Percentiles rank a stretch among this genome's conserved stretches.
These are phyloP conservation scores for Starmerella lactis-condensi DNA, from an alignment of 805 yeast genomes.

Conservation along the genomic window DNA sequence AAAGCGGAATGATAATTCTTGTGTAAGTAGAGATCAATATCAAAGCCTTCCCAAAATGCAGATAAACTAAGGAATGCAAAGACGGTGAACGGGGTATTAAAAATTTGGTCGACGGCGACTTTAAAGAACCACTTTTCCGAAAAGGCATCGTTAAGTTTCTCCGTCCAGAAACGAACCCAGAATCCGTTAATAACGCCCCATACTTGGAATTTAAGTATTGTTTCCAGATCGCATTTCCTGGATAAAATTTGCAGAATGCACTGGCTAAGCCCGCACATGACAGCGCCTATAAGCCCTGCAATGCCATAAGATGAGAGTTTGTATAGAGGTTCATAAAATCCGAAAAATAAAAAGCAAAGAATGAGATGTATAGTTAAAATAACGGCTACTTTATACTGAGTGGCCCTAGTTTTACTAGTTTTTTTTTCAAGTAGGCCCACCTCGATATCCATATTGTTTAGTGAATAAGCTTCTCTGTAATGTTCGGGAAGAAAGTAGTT, in stretches of 20 bases:
- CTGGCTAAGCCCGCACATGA: slow-evolving; percentile 22
- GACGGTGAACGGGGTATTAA: slow-evolving; percentile 22
- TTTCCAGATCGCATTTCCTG: slow-evolving; percentile 11
- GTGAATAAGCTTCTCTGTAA: no score
- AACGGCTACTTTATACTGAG: slow-evolving; percentile 6
- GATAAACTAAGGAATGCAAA: slow-evolving; percentile 20
- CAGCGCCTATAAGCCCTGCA: slow-evolving; percentile 19
- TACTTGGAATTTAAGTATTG: slow-evolving; percentile 21
- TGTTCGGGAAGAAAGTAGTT: no score
- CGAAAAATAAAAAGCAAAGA: slow-evolving; percentile 14
- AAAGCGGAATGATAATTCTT: slow-evolving; percentile 17
- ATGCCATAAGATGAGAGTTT: slow-evolving; percentile 19
- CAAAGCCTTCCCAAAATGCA: slow-evolving; percentile 24
- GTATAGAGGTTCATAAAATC: slow-evolving; percentile 16
- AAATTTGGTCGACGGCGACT: slow-evolving; percentile 20
- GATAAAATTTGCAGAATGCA: slow-evolving; percentile 19
- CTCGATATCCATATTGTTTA: slow-evolving; percentile 11
- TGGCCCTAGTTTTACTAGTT: slow-evolving; percentile 14
- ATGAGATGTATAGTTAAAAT: slow-evolving; percentile 14
- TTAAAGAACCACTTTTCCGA: slow-evolving; percentile 13
- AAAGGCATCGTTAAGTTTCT: slow-evolving; percentile 17
- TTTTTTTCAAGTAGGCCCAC: slow-evolving; percentile 16
- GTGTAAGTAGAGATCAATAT: slow-evolving; percentile 19
- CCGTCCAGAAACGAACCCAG: slow-evolving; percentile 25
- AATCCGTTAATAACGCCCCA: slow-evolving; percentile 24